Percentiles rank a stretch among this genome's conserved stretches.
Conservation (phyloP, 495 filamentous ascomycete genomes). For the Amniculicola lignicola region DNA sequence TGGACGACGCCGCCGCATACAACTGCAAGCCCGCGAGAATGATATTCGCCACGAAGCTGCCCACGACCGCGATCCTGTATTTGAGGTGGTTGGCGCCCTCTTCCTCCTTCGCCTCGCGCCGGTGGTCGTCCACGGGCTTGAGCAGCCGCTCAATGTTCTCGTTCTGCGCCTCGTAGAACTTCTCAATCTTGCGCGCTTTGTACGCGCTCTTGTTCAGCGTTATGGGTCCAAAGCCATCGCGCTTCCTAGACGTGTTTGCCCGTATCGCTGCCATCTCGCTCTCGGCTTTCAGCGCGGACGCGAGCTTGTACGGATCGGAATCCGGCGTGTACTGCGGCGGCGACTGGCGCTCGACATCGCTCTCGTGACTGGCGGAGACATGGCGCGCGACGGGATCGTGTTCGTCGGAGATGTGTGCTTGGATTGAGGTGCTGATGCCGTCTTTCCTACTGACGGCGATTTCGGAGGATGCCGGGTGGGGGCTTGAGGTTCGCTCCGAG, state of each 20-base stretch:
- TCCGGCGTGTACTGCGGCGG: slow-evolving; percentile 57
- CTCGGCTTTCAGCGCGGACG: slow-evolving; percentile 71
- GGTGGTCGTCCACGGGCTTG: slow-evolving; percentile 89
- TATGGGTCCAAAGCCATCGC: slow-evolving; percentile 51
- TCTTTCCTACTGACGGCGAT: background rate
- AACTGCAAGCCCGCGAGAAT: slow-evolving; percentile 75
- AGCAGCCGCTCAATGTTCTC: slow-evolving; percentile 88
- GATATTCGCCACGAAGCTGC: slow-evolving; percentile 84
- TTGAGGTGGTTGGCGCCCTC: slow-evolving; percentile 76
- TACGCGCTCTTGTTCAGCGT: slow-evolving; percentile 41
- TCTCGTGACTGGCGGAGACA: slow-evolving; percentile 28
- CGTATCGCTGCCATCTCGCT: slow-evolving; percentile 76
- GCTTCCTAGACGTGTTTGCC: slow-evolving; percentile 79
- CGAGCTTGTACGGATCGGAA: slow-evolving; percentile 80
- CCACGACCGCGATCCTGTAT: slow-evolving; percentile 84
- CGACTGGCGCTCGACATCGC: slow-evolving; percentile 60
- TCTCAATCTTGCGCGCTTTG: slow-evolving; percentile 64
- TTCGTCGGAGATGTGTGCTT: slow-evolving; percentile 42
- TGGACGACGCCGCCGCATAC: slow-evolving; percentile 81
- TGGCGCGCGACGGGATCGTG: slow-evolving; percentile 50
- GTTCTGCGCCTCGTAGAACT: slow-evolving; percentile 90
- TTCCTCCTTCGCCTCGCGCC: slow-evolving; percentile 72
- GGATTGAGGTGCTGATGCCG: slow-evolving; percentile 46
- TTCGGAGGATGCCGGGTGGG: slow-evolving; percentile 16
- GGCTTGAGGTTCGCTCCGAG: slow-evolving; percentile 29